Evolutionary conservation across 345 rosid genomes (phyloP).

Genomic region (Eucalyptus microcorys): DNA sequence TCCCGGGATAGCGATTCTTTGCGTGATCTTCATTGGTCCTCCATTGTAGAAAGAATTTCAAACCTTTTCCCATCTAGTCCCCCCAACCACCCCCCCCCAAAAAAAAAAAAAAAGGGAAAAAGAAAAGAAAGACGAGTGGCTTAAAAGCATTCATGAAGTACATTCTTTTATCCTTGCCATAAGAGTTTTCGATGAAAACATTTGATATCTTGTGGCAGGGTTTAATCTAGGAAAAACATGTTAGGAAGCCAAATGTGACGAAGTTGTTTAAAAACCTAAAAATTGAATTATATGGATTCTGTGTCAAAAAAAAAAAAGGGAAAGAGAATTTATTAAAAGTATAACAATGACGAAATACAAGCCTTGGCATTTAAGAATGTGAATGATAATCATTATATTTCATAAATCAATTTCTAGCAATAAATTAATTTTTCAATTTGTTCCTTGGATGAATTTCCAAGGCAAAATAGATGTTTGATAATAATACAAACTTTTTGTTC

Average conservation of each 20-base stretch:
- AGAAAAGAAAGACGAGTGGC: neutral
- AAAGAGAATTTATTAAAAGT: too few relatives aligned
- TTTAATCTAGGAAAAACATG: neutral
- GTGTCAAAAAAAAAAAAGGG: neutral
- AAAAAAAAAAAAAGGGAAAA: too few relatives aligned
- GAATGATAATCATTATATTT: too few relatives aligned
- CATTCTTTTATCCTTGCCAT: neutral
- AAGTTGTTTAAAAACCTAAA: neutral
- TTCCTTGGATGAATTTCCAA: too few relatives aligned
- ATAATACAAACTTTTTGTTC: too few relatives aligned
- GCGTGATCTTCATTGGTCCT: neutral
- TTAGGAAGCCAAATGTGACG: neutral
- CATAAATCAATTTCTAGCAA: too few relatives aligned
- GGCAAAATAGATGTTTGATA: too few relatives aligned
- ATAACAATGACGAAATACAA: neutral
- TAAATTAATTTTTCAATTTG: too few relatives aligned
- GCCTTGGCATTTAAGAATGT: neutral
- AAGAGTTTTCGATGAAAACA: neutral
- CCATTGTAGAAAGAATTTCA: neutral
- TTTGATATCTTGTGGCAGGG: neutral
- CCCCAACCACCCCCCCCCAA: too few relatives aligned
- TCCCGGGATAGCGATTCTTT: neutral
- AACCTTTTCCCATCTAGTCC: neutral
- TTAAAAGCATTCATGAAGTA: neutral
- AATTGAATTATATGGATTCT: neutral